Conservation (phyloP, 73 alveolate genomes). For the Paramecium sexaurelia region DNA sequence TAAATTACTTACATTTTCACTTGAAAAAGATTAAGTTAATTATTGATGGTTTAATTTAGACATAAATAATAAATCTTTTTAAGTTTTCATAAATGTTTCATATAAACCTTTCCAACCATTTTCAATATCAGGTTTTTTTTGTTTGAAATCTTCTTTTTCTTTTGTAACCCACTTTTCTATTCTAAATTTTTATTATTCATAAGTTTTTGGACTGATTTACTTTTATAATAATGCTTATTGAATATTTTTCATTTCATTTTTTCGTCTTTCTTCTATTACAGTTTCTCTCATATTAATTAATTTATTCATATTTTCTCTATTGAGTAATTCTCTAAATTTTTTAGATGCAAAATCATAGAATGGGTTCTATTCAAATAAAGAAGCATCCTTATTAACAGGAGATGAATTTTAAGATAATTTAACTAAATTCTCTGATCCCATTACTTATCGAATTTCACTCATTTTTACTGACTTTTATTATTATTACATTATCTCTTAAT, state of each 20-base stretch:
- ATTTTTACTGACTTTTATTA: neutral
- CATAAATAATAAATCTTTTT: slow-evolving; percentile 32
- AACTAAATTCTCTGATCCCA: slow-evolving; percentile 33
- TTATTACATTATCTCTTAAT: neutral
- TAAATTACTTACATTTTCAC: slow-evolving; percentile 1
- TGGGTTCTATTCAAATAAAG: slow-evolving; percentile 35
- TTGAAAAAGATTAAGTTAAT: slow-evolving; percentile 9
- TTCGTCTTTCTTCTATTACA: slow-evolving; percentile 71
- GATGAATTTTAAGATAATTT: slow-evolving; percentile 14
- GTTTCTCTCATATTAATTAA: slow-evolving; percentile 78
- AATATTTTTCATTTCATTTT: slow-evolving; percentile 65
- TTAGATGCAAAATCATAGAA: slow-evolving; percentile 38
- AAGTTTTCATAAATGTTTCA: slow-evolving; percentile 46
- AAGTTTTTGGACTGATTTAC: slow-evolving; percentile 72
- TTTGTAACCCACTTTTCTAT: slow-evolving; percentile 76
- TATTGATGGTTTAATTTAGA: neutral
- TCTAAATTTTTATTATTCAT: slow-evolving; percentile 38
- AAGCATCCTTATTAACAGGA: neutral
- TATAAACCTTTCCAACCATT: slow-evolving; percentile 50
- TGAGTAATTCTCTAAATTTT: slow-evolving; percentile 19
- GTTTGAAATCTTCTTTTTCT: slow-evolving; percentile 72
- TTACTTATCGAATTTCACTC: slow-evolving; percentile 28
- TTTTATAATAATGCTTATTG: slow-evolving; percentile 61
- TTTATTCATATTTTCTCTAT: slow-evolving; percentile 43
- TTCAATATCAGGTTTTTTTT: neutral